Evolutionary conservation across 345 rosid species (phyloP), one percentile per base, ranked within the genome.

Genomic region (Ceriops zippeliana): DNA sequence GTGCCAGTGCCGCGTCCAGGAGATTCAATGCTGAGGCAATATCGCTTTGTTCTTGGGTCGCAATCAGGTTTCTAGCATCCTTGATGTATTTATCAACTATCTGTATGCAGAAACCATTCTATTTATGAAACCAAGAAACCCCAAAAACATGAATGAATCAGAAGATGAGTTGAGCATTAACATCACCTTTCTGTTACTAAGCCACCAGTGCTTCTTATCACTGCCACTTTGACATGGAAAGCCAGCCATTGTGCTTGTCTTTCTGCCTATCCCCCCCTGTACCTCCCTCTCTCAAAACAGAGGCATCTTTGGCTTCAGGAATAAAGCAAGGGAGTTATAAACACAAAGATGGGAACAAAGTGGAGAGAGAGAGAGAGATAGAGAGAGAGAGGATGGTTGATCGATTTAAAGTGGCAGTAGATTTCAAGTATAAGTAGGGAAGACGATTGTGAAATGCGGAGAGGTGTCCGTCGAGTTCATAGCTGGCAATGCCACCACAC

Each of bases 201-300:
- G 90, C 98, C 98, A 93, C 96, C 97, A 89, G 77, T 83, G 96
- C 67, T 81, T 89, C 78, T 80, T 86, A 54, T 86, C 86, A 70
- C 47, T 57, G n/a, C 63, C 74, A 65, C 68, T 68, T 32, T 74
- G 66, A 74, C 59, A 72, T 16, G 71, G 87, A 66, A 86, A 70
- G 66, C 78, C 53, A 9, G 87, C 78, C 91, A 85, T 84, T 70
- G 68, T 65, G 59, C 66, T 47, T 71, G 57, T 67, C 70, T 24
- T 61, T 30, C 47, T 42, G 49, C 35, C 27, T 46, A 64, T 62
- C 58, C 70, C 63, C 60, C 58, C 70, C 63, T 15, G 38, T 53
- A 4, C 32, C 52, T 46, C 37, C 58, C 16, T 69, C 65, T 52
- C 63, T 42, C 74, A 60, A 64, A 78, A 71, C 70, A 72, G 58